Conservation (phyloP, 768 basidiomycete genomes). For the Lentinula guzmanii region DNA sequence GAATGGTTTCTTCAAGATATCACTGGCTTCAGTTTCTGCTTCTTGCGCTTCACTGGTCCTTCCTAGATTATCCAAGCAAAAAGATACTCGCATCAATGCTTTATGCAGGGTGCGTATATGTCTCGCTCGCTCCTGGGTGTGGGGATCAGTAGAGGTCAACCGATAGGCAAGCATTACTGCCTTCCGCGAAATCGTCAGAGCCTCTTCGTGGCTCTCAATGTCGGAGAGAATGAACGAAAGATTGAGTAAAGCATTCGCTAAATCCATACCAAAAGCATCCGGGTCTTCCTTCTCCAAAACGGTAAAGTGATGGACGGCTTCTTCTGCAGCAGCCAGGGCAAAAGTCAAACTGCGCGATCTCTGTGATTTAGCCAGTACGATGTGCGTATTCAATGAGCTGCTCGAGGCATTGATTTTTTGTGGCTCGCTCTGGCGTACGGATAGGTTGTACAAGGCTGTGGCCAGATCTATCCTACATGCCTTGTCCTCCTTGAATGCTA, state of each 20-base stretch:
- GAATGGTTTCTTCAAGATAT: slow-evolving; percentile 6
- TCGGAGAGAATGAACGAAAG: slow-evolving; percentile 8
- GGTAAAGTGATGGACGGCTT: slow-evolving; percentile 5
- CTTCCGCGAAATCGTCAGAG: background rate
- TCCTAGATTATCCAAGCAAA: slow-evolving; percentile 3
- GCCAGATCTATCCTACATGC: slow-evolving; percentile 6
- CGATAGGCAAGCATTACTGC: slow-evolving; percentile 6
- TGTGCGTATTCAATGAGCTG: background rate
- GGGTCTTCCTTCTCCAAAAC: slow-evolving; percentile 1
- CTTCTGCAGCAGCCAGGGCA: slow-evolving; percentile 4
- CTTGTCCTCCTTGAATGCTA: slow-evolving; percentile 4
- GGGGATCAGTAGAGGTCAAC: background rate
- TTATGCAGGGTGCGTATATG: slow-evolving; percentile 2
- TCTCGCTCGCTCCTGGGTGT: slow-evolving; percentile 5
- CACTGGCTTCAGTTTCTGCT: slow-evolving; percentile 6
- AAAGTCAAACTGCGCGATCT: background rate
- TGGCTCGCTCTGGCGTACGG: slow-evolving; percentile 5
- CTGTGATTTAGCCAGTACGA: background rate
- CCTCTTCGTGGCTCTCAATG: background rate
- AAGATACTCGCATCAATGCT: slow-evolving; percentile 4
- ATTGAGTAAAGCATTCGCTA: slow-evolving; percentile 6
- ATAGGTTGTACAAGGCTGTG: slow-evolving; percentile 9
- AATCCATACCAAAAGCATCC: slow-evolving; percentile 3
- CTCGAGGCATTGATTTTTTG: background rate
- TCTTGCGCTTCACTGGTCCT: background rate